Base-by-base conservation (phyloP, 768 basidiomycete genomes). In the Termitomyces sp. region DNA sequence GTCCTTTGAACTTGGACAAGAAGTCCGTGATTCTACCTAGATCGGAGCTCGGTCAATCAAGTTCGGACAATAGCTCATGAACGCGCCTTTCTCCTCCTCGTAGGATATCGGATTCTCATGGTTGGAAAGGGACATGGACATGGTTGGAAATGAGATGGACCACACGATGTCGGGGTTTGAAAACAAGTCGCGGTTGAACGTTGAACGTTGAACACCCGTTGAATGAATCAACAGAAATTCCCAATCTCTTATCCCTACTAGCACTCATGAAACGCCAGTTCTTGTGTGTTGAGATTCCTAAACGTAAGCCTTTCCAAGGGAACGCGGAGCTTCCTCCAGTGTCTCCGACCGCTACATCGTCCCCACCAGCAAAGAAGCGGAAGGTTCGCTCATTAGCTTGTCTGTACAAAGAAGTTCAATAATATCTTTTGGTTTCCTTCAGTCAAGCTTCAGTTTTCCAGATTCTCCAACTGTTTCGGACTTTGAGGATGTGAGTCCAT, bases 41-140 rank as follows among this genome's bases (percentile, higher is more conserved):
- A 34, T 42, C 34, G 22, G 53, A 12, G 27, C 13, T 33, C 67
- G 33, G 64, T 59, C 15, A 62, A 24, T 15, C 45, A 31, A 33
- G 30, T 9, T 11, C 20, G 4, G 22, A 11, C 15, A 27, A 11
- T 0, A 15, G 5, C 9, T 37, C 11, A 44, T 24, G 20, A 30
- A 42, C 44, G 62, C 69, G 87, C 92, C 84, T 75, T 88, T 84
- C 67, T 94, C 93, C 2, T 79, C 80, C 24, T 82, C 82, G 67
- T 93, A 94, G 63, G 82, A 77, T 67, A 91, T 76, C 56, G 79
- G 68, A 63, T 87, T 78, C 67, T 80, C 81, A 63, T 83, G 70
- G 37, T 83, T 80, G 31, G 84, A 81, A 42, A 90, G 76, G 56
- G 89, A 83, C 88, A 91, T 90, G 68, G 74, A 83, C 88, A 91